A percentile compares a stretch with the other conserved stretches of the same genome.
Conservation (phyloP, 352 stramenopile genomes). For the Aphanomyces cochlioides region DNA sequence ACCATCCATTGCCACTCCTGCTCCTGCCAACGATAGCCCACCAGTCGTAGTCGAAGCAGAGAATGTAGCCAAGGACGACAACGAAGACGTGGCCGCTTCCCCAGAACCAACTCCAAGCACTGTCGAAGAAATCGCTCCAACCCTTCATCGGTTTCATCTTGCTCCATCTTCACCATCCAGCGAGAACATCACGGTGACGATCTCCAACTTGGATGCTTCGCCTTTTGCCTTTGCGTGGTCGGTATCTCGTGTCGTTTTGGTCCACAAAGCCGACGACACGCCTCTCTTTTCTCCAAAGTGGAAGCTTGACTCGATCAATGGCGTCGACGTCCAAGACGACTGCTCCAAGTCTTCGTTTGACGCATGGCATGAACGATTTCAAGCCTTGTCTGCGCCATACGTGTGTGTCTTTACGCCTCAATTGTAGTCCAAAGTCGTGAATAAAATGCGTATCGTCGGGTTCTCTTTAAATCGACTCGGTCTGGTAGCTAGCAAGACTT, state of each 20-base stretch:
- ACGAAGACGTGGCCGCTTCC: no score
- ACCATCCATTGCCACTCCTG: no score
- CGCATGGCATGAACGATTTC: not conserved
- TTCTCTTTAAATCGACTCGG: slow-evolving; percentile 65
- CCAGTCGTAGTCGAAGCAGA: no score
- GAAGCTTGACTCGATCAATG: slow-evolving; percentile 1
- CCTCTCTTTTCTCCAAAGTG: not conserved
- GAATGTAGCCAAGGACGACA: no score
- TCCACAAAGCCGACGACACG: no score
- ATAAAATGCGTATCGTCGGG: not conserved
- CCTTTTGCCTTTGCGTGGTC: not conserved
- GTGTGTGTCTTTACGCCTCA: not conserved
- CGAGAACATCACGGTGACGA: not conserved
- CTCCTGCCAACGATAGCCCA: no score
- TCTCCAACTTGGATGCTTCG: not conserved
- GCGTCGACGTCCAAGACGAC: not conserved
- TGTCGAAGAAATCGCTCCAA: no score
- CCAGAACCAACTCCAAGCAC: no score
- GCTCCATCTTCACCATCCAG: no score
- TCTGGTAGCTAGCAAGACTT: slow-evolving; percentile 77
- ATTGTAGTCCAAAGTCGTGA: not conserved
- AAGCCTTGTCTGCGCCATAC: not conserved
- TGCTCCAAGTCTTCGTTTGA: not conserved
- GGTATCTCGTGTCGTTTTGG: not conserved
- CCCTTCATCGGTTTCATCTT: no score